phyloP scores from a whole-genome alignment of 164 flowering plant genomes.

The Paratinospora sagittata region DNA sequence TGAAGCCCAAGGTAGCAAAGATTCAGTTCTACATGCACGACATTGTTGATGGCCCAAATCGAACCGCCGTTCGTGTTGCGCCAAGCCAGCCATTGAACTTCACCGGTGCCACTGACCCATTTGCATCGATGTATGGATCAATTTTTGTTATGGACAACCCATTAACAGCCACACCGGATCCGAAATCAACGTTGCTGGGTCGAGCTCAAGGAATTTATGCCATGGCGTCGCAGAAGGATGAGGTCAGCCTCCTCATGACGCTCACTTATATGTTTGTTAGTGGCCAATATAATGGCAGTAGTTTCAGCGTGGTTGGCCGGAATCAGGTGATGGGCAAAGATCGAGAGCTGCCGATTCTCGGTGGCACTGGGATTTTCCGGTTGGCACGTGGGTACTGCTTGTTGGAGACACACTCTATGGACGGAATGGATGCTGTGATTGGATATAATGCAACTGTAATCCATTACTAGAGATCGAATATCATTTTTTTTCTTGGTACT shows the following conservation, averaged over 20 bases:
- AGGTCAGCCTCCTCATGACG: conserved; percentile 28
- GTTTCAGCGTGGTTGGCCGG: conserved; percentile 34
- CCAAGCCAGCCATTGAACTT: conserved; percentile 8
- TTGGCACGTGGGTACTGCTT: conserved; percentile 34
- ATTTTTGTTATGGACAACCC: conserved; percentile 28
- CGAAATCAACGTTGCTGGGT: conserved; percentile 24
- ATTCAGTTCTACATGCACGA: conserved; percentile 38
- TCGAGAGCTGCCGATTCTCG: conserved; percentile 42
- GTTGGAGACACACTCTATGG: conserved; percentile 17
- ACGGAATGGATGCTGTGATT: conserved; percentile 22
- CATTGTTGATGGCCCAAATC: conserved; percentile 22
- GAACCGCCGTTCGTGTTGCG: conserved; percentile 28
- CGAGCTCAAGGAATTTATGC: conserved; percentile 36
- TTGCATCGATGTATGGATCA: conserved; percentile 24
- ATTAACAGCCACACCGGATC: conserved; percentile 20
- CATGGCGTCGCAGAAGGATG: conserved; percentile 21
- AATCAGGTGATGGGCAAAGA: conserved; percentile 27
- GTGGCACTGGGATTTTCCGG: conserved; percentile 39
- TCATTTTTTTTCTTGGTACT: too few species aligned
- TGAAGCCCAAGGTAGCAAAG: conserved; percentile 12
- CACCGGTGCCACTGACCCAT: conserved; percentile 13
- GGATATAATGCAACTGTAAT: conserved; percentile 30
- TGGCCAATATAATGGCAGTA: conserved; percentile 35
- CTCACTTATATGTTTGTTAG: conserved; percentile 15
- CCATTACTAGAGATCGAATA: not conserved